A percentile compares a stretch with the other conserved stretches of the same genome.
These are phyloP conservation scores for Eucalyptus sp. DNA, from an alignment of 345 rosid species.

Conservation along the genomic window DNA sequence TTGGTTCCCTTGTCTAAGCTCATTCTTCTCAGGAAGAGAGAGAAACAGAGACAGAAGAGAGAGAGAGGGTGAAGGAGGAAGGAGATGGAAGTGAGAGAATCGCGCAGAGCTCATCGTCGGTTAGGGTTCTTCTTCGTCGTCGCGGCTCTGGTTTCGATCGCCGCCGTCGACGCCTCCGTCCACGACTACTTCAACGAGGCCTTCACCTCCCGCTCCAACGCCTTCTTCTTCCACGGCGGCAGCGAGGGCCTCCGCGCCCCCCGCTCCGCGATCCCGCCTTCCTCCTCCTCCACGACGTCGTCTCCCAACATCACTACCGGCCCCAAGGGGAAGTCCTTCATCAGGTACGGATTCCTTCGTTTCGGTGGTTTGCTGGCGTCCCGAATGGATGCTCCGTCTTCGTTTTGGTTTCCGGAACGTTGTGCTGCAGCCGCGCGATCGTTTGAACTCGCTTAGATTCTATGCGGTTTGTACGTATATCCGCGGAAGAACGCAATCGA, in stretches of 20 bases:
- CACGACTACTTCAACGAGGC: constrained; percentile 62
- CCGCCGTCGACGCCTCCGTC: constrained; percentile 36
- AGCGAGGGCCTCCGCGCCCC: constrained; percentile 80
- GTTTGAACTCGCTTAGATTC: background rate
- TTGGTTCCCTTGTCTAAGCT: background rate
- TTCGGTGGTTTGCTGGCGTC: background rate
- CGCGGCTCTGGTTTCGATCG: background rate
- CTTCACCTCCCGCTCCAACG: constrained; percentile 41
- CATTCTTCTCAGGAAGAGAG: background rate
- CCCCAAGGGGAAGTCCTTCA: constrained; percentile 47
- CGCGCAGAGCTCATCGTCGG: background rate
- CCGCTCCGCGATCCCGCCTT: constrained; percentile 12
- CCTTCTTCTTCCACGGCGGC: constrained; percentile 86
- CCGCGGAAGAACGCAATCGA: background rate
- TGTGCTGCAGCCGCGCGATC: background rate
- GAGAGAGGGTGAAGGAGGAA: background rate
- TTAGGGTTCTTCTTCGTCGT: background rate
- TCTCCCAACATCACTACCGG: constrained; percentile 13
- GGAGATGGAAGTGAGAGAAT: background rate
- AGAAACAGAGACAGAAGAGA: background rate
- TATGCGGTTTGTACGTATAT: background rate
- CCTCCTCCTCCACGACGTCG: background rate
- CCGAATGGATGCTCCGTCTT: background rate
- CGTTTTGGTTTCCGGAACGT: background rate
- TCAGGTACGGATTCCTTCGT: constrained; percentile 35